Conservation (phyloP, 169 alveolate genomes). For the Neospora caninum region DNA sequence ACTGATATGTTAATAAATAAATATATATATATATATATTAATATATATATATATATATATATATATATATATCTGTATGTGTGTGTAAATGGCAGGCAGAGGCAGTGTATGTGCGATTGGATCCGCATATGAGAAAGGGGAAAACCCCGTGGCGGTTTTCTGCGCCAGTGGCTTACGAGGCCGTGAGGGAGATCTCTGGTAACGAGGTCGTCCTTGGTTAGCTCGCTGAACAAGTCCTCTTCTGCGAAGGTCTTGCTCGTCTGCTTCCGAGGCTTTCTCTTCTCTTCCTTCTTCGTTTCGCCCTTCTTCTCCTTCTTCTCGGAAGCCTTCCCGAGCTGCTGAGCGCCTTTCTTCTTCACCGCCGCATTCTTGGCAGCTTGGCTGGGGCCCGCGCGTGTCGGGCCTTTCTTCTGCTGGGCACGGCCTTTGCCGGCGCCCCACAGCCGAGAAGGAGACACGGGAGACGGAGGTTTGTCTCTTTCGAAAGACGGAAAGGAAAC, state of each 20-base stretch:
- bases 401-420: conserved; percentile 27
- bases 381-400: conserved; percentile 28
- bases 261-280: background rate
- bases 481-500: background rate
- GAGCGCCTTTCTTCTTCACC: background rate
- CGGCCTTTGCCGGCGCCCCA: conserved; percentile 40
- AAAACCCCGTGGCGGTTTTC: too few relatives aligned
- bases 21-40: background rate
- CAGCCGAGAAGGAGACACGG: background rate
- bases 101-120: too few relatives aligned
- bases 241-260: background rate
- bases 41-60: background rate
- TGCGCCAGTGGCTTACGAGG: background rate
- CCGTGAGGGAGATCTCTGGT: conserved; percentile 35
- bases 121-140: too few relatives aligned
- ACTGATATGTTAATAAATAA: background rate
- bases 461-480: background rate
- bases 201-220: conserved; percentile 17
- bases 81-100: background rate
- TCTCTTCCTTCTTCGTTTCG: background rate
- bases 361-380: background rate
- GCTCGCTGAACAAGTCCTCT: conserved; percentile 24
- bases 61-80: conserved; percentile 1
- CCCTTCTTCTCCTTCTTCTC: background rate
- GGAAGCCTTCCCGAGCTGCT: background rate